Conservation (phyloP, 192 early-diverging fungal species). For the Fimicolochytrium jonesii region DNA sequence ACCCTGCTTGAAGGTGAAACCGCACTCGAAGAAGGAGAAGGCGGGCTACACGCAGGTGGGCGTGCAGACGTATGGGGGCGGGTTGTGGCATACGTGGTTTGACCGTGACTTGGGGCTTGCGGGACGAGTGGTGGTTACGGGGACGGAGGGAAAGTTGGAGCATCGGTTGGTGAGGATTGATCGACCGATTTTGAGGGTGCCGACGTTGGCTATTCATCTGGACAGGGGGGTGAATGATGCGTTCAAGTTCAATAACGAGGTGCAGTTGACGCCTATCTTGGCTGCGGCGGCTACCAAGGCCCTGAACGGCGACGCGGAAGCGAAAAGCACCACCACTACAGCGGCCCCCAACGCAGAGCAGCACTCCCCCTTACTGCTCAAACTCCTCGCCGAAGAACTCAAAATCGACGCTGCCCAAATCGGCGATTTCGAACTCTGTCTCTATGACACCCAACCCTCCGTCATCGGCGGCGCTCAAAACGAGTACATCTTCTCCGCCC, state of each 20-base stretch:
- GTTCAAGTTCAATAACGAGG: slow-evolving; percentile 95
- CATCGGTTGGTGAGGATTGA: slow-evolving; percentile 77
- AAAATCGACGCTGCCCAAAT: slow-evolving; percentile 68
- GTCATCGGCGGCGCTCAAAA: slow-evolving; percentile 84
- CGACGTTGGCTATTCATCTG: slow-evolving; percentile 95
- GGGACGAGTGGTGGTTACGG: slow-evolving; percentile 83
- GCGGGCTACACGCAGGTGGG: slow-evolving; percentile 84
- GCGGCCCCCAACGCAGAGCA: slow-evolving; percentile 32
- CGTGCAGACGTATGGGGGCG: slow-evolving; percentile 81
- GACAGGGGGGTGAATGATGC: slow-evolving; percentile 72
- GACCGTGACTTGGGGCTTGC: slow-evolving; percentile 92
- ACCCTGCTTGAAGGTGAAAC: slow-evolving; percentile 95
- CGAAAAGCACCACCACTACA: slow-evolving; percentile 21
- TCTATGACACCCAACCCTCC: slow-evolving; percentile 92
- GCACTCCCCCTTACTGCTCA: slow-evolving; percentile 81
- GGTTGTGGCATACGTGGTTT: slow-evolving; percentile 99
- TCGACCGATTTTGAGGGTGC: slow-evolving; percentile 87
- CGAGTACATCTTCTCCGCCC: slow-evolving; percentile 91
- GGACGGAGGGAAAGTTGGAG: slow-evolving; percentile 62
- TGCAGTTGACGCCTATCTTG: slow-evolving; percentile 85
- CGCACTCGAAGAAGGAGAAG: slow-evolving; percentile 86
- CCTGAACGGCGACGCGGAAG: slow-evolving; percentile 26
- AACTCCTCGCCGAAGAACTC: slow-evolving; percentile 74
- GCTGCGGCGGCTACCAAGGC: slow-evolving; percentile 34
- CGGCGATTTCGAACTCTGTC: slow-evolving; percentile 93